phyloP scores from a whole-genome alignment of 768 basidiomycete species.

The Russula emetica region DNA sequence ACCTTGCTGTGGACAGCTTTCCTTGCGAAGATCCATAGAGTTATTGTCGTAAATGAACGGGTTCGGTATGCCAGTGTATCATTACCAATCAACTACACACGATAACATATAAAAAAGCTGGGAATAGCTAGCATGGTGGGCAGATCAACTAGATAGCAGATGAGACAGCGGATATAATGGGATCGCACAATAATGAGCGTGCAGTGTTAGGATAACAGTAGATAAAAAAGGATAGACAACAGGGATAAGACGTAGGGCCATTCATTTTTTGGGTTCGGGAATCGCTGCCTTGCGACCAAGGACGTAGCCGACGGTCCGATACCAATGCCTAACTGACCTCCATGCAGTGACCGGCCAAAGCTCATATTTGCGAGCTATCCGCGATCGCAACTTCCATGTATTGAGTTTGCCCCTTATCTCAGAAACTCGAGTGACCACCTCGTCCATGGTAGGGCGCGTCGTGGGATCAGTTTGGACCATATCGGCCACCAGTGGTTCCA shows the following conservation, averaged over 20 bases:
- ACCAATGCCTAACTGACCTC: conserved; percentile 1
- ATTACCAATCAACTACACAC: neutral
- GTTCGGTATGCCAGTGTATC: neutral
- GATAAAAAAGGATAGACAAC: no score
- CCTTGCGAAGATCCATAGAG: neutral
- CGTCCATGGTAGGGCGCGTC: conserved; percentile 32
- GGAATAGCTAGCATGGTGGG: neutral
- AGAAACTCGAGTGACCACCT: conserved; percentile 33
- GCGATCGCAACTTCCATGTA: conserved; percentile 1
- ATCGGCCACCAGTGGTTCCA: conserved; percentile 27
- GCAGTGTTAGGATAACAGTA: neutral
- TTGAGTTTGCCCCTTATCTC: neutral
- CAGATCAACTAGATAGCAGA: neutral
- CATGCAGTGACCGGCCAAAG: neutral
- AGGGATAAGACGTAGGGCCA: no score
- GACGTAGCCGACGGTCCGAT: neutral
- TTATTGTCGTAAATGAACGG: neutral
- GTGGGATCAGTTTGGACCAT: conserved; percentile 38
- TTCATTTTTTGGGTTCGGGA: neutral
- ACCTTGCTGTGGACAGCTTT: no score
- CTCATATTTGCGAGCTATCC: conserved; percentile 2
- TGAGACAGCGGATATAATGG: neutral
- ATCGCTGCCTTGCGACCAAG: neutral
- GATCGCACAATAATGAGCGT: neutral
- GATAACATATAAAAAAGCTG: neutral